Evolutionary conservation across 768 basidiomycete genomes (phyloP).

Genomic region (Rhizopogon vulgaris): DNA sequence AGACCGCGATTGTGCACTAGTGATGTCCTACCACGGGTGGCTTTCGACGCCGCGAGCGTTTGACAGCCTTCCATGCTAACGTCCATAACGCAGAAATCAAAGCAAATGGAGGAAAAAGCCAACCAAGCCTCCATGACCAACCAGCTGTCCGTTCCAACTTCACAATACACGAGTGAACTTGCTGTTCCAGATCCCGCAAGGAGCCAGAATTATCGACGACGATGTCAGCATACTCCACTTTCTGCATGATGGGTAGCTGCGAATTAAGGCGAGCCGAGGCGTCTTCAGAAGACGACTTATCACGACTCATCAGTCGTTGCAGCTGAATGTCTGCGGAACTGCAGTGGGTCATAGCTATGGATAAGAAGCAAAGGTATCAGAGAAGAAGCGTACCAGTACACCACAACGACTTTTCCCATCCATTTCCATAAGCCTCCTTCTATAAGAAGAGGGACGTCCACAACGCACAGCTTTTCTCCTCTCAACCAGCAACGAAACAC

Average conservation of each 20-base stretch:
- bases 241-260: slow-evolving; percentile 74
- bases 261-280: slow-evolving; percentile 72
- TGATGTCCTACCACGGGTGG: not conserved
- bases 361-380: not conserved
- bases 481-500: slow-evolving; percentile 67
- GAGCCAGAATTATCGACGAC: slow-evolving; percentile 89
- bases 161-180: slow-evolving; percentile 33
- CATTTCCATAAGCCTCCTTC: slow-evolving; percentile 82
- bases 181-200: slow-evolving; percentile 54
- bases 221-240: slow-evolving; percentile 78
- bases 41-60: not conserved
- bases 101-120: slow-evolving; percentile 52
- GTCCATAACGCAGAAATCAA: slow-evolving; percentile 41
- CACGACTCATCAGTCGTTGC: slow-evolving; percentile 73
- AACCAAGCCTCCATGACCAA: slow-evolving; percentile 56
- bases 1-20: not conserved
- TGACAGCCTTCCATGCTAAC: slow-evolving; percentile 26
- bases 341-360: not conserved
- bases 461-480: slow-evolving; percentile 72
- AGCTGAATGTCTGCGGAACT: slow-evolving; percentile 84
- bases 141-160: slow-evolving; percentile 41
- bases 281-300: slow-evolving; percentile 55
- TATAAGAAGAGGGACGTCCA: slow-evolving; percentile 91
- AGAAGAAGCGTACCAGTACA: slow-evolving; percentile 69
- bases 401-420: slow-evolving; percentile 81